phyloP scores from a whole-genome alignment of 2,329 filamentous ascomycete species.

The Taxawa tesnikishii region DNA sequence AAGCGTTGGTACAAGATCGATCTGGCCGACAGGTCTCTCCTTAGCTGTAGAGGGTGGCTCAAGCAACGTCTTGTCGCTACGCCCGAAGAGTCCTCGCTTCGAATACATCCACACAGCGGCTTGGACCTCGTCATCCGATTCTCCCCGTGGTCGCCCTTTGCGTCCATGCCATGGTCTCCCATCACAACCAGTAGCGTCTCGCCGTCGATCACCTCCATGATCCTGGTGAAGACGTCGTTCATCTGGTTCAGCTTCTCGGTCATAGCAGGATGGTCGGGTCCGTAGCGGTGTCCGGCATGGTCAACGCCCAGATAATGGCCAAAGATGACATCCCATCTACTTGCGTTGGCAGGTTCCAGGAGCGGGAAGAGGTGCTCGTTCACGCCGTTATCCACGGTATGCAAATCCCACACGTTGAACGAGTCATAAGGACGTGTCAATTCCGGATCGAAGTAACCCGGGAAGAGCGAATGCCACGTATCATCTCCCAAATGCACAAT shows the following conservation, averaged over 20 bases:
- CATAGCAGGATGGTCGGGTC: conserved; percentile 88
- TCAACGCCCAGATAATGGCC: conserved; percentile 92
- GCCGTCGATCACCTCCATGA: conserved; percentile 65
- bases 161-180: conserved; percentile 99
- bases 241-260: conserved; percentile 81
- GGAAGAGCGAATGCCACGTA: conserved; percentile 90
- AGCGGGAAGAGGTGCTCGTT: conserved; percentile 82
- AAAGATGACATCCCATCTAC: conserved; percentile 85
- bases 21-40: conserved; percentile 64
- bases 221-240: conserved; percentile 62
- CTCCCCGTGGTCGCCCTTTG: conserved; percentile 95
- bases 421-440: conserved; percentile 87
- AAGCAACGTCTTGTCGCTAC: conserved; percentile 48
- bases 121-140: conserved; percentile 91
- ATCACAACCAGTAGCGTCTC: conserved; percentile 84
- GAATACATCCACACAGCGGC: conserved; percentile 98
- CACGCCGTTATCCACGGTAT: conserved; percentile 93
- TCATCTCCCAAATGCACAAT: conserved; percentile 95
- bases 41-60: conserved; percentile 61
- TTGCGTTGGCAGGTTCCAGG: conserved; percentile 50
- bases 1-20: conserved; percentile 88
- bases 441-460: conserved; percentile 79
- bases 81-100: conserved; percentile 72
- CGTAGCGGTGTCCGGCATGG: conserved; percentile 92
- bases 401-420: conserved; percentile 95